Percentiles rank a stretch among this genome's conserved stretches.
Conservation (phyloP, 805 yeast genomes). For the Spathaspora passalidarum region DNA sequence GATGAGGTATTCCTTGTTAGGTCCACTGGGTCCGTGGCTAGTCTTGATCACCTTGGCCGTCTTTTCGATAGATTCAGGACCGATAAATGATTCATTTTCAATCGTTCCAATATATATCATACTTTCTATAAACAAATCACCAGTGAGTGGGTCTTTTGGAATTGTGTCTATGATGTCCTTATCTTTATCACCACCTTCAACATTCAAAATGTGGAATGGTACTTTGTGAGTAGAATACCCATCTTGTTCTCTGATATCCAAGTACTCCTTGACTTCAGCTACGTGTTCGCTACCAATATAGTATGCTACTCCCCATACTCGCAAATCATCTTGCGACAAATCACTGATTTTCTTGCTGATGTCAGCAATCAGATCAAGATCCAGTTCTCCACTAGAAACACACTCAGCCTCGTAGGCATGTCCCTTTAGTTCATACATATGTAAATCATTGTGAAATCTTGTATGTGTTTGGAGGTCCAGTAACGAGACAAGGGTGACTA, state of each 20-base stretch:
- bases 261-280: slow-evolving; percentile 57
- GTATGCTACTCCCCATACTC: slow-evolving; percentile 81
- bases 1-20: slow-evolving; percentile 67
- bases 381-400: not conserved
- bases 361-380: slow-evolving; percentile 14
- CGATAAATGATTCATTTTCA: slow-evolving; percentile 77
- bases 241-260: slow-evolving; percentile 84
- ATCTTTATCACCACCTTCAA: slow-evolving; percentile 5
- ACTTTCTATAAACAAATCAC: slow-evolving; percentile 48
- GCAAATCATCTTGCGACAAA: slow-evolving; percentile 42
- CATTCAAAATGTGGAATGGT: slow-evolving; percentile 50
- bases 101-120: slow-evolving; percentile 80
- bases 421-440: slow-evolving; percentile 24
- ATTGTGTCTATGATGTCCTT: slow-evolving; percentile 9
- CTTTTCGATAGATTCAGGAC: slow-evolving; percentile 61
- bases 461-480: slow-evolving; percentile 46
- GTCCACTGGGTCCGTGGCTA: slow-evolving; percentile 78
- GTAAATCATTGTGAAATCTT: slow-evolving; percentile 42
- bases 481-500: slow-evolving; percentile 72
- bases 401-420: slow-evolving; percentile 8
- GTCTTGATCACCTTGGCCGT: slow-evolving; percentile 61
- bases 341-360: slow-evolving; percentile 11
- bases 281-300: slow-evolving; percentile 64
- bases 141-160: slow-evolving; percentile 21
- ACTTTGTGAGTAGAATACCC: slow-evolving; percentile 76